Evolutionary conservation across 139 green algal genomes (phyloP), one percentile per base, ranked within the genome.

Genomic region (Pseudopediastrum boryanum): DNA sequence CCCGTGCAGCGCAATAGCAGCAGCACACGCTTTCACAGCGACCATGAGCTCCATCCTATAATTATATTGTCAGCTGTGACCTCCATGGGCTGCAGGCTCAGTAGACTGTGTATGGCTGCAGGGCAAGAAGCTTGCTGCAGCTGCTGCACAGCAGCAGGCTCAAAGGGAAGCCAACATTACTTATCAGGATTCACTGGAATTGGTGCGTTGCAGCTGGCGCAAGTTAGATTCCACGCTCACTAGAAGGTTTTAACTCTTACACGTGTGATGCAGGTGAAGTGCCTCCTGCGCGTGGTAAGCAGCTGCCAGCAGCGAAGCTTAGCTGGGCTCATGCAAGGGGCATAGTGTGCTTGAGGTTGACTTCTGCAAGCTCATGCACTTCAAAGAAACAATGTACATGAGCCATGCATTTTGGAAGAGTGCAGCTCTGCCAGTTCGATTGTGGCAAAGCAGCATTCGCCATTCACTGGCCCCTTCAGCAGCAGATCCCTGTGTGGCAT

Each of bases 261-360:
- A 9, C 29, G n/a, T 3, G 33, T 4, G 9, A 6, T 70, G 50
- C 66, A 88, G 79, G 83, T 88, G 12, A 44, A 85, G 16, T 85
- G 78, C 76, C 69, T 91, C 35, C 74, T 91, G 38, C 75, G 86
- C 7, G 86, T 90, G 79, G 82, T 89, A 51, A 86, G 84, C 35
- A 0, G 10, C 4, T 29, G 1, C 1, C 29, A 56, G 12, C 6
- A 29, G 31, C 54, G 39, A 59, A 8, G 58, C 9, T 66, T 23
- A 29, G 23, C 59, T 19, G 59, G 10, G 19, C 7, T 25, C 36
- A 62, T 16, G 44, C 2, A 31, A 46, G 7, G 29, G 12, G 25
- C 16, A 21, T 7, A 42, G 23, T 43, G 3, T 23, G 19, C 13
- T 12, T 64, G 42, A 1, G 19, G 23, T 29, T 78, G 41, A 10